Evolutionary conservation across 2,329 filamentous ascomycete species (phyloP), one percentile per base, ranked within the genome.

Genomic region (Trichocomaceae sp.): DNA sequence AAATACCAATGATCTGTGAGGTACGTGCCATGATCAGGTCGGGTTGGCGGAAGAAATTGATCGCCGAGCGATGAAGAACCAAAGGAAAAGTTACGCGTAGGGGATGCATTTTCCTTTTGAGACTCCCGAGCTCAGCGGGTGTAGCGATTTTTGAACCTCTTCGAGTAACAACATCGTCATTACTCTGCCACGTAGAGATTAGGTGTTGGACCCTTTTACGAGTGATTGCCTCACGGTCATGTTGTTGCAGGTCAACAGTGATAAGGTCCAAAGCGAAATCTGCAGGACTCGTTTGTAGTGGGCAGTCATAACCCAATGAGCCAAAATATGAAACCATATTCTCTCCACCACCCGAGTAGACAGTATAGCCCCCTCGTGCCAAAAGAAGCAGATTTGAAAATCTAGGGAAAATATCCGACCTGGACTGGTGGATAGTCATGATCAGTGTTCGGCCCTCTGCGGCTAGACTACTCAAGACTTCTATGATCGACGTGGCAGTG

Each of bases 191-290:
- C 0, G 74, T 74, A 1, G 79, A 72, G 26, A 89, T 83, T 2
- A 90, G 72, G 3, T 68, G 73, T 41, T 77, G 75, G 0, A 90
- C 86, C 50, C 82, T 82, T 31, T 78, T 76, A 10, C 85, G 77
- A 50, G 81, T 88, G 44, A 81, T 77, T 1, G 75, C 76, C 65
- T 90, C 87, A 19, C 79, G 75, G 1, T 77, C 71, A 31, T 80
- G 82, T 41, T 85, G 79, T 58, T 89, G 87, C 0, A 90, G 73
- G 61, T 90, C 85, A 22, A 90, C 80, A 0, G 86, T 90, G 50
- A 91, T 87, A 49, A 90, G 76, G 62, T 91, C 87, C 7, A 90
- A 76, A 0, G 85, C 86, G 66, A 88, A 90, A 65, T 91, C 87
- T 0, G 87, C 86, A 0, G 87, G 87, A 59, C 90, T 91, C 0